A percentile compares a stretch with the other conserved stretches of the same genome.
Evolutionary conservation across 2,329 filamentous ascomycete genomes (phyloP).

Genomic region (Conoideocrella luteorostrata): DNA sequence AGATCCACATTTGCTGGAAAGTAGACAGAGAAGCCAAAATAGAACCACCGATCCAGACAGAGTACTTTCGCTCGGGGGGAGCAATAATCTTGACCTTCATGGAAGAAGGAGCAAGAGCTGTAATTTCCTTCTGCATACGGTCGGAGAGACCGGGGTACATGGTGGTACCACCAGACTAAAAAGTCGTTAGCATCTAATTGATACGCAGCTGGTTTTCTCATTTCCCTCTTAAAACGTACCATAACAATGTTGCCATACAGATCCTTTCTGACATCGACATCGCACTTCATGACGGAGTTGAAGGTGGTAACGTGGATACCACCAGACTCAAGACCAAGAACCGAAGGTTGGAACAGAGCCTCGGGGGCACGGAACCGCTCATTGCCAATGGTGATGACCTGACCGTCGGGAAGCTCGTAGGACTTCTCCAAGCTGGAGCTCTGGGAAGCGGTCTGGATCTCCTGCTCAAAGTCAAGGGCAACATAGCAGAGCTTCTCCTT

Average conservation of each 20-base stretch:
- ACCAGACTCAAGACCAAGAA: conserved; percentile 95
- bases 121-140: conserved; percentile 99
- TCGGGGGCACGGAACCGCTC: conserved; percentile 99
- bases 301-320: conserved; percentile 99
- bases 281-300: conserved; percentile 99
- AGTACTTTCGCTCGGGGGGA: conserved; percentile 99
- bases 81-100: conserved; percentile 99
- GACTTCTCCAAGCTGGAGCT: conserved; percentile 99
- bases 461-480: conserved; percentile 99
- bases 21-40: conserved; percentile 98
- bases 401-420: conserved; percentile 98
- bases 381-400: conserved; percentile 99
- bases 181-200: conserved; percentile 2
- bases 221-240: conserved; percentile 54
- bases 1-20: conserved; percentile 99
- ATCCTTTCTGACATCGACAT: conserved; percentile 99
- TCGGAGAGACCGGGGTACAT: conserved; percentile 99
- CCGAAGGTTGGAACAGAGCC: conserved; percentile 98
- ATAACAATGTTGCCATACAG: conserved; percentile 99
- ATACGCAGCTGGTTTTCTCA: background rate
- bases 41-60: conserved; percentile 99
- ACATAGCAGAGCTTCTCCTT: conserved; percentile 99
- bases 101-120: conserved; percentile 94
- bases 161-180: conserved; percentile 97
- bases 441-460: conserved; percentile 99